phyloP scores from a whole-genome alignment of 805 yeast species.

The Lachancea cidri region DNA sequence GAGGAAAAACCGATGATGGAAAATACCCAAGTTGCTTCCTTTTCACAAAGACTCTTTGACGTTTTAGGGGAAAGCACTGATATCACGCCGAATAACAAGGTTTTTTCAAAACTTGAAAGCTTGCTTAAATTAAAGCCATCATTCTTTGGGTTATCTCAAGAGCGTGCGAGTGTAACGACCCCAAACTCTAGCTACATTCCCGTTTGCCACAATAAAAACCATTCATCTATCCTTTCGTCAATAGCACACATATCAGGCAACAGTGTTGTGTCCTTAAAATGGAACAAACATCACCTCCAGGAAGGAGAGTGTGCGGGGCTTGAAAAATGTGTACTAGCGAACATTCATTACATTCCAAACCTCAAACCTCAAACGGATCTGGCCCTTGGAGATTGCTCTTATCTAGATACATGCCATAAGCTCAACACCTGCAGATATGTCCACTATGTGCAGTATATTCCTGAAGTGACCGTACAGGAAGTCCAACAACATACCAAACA shows the following conservation, averaged over 20 bases:
- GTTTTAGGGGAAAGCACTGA: constrained; percentile 3
- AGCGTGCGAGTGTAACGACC: constrained; percentile 20
- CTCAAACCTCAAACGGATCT: constrained; percentile 60
- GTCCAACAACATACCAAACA: background rate
- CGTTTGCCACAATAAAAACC: constrained; percentile 19
- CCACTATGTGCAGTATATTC: constrained; percentile 55
- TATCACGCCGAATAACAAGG: constrained; percentile 6
- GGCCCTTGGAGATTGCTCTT: constrained; percentile 83
- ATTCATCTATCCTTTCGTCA: constrained; percentile 18
- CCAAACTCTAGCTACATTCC: constrained; percentile 20
- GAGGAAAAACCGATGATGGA: background rate
- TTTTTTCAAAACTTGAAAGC: constrained; percentile 11
- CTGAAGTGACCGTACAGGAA: constrained; percentile 26
- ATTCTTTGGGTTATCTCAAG: constrained; percentile 23
- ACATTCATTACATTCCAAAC: constrained; percentile 52
- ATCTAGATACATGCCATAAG: constrained; percentile 90
- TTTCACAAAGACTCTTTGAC: constrained; percentile 2
- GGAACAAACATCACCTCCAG: constrained; percentile 19
- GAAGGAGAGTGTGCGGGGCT: constrained; percentile 22
- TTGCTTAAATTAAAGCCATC: constrained; percentile 19
- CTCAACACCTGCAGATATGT: constrained; percentile 72
- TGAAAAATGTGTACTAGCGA: constrained; percentile 29
- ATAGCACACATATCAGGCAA: constrained; percentile 22
- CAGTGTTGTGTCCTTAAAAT: constrained; percentile 24
- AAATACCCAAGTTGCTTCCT: background rate